Conservation (phyloP, 352 stramenopile genomes). For the Blastocystis sp. region DNA sequence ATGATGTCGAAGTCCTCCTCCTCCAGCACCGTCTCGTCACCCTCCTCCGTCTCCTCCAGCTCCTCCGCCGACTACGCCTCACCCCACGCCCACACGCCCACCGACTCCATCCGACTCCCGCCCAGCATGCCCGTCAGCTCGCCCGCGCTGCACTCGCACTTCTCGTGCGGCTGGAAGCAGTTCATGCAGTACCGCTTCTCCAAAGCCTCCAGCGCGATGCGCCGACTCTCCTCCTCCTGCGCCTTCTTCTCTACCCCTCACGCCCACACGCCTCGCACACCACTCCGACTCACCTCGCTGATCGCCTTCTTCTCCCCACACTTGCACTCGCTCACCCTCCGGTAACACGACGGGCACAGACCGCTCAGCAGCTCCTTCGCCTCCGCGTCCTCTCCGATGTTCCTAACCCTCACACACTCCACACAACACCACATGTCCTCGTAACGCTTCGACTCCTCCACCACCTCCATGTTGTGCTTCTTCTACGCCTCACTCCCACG, state of each 20-base stretch:
- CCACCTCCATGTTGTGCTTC: neutral
- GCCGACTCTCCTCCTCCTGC: neutral
- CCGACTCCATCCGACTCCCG: neutral
- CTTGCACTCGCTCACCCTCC: neutral
- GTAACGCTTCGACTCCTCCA: neutral
- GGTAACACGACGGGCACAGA: neutral
- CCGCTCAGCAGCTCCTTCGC: neutral
- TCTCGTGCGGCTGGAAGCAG: neutral
- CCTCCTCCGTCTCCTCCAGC: neutral
- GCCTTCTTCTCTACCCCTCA: neutral
- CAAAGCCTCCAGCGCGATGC: neutral
- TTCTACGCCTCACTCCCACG: neutral
- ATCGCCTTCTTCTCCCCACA: neutral
- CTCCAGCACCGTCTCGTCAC: neutral
- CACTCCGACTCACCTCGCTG: neutral
- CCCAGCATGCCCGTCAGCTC: neutral
- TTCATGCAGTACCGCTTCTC: constrained; percentile 27
- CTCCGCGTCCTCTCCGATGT: neutral
- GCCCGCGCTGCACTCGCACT: neutral
- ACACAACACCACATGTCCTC: neutral
- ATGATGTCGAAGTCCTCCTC: constrained; percentile 33
- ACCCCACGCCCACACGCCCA: neutral
- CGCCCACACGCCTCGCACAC: no score
- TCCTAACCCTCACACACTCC: neutral
- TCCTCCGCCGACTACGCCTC: neutral